Percentiles rank a stretch among this genome's conserved stretches.
Conservation (phyloP, 2,329 filamentous ascomycete genomes). For the Fusarium stilboides region DNA sequence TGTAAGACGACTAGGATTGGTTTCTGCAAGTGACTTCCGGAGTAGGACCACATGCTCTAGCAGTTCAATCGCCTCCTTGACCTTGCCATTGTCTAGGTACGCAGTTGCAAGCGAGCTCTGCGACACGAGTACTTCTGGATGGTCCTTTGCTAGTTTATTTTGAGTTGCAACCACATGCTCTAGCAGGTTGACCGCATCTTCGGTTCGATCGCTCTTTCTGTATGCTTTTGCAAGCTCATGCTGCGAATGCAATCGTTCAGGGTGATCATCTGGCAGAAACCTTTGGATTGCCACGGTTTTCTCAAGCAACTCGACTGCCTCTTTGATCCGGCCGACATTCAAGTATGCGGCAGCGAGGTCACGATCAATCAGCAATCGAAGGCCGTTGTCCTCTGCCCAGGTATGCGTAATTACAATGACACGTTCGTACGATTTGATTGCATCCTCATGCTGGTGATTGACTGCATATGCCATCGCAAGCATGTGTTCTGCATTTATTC, state of each 20-base stretch:
- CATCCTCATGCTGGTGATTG: too few species aligned
- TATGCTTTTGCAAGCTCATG: too few species aligned
- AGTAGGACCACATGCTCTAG: constrained; percentile 10
- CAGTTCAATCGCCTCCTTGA: neutral
- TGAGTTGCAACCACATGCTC: accelerated
- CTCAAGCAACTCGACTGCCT: constrained; percentile 22
- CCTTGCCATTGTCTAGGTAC: neutral
- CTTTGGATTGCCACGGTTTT: neutral
- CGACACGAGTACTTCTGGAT: neutral
- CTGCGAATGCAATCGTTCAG: too few species aligned
- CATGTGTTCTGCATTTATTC: too few species aligned
- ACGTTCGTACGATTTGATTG: too few species aligned
- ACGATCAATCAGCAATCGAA: too few species aligned
- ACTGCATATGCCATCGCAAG: too few species aligned
- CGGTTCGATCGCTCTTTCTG: neutral
- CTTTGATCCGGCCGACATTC: neutral
- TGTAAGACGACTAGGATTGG: neutral
- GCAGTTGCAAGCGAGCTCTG: accelerated
- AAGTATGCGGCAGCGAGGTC: too few species aligned
- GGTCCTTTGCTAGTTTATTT: neutral
- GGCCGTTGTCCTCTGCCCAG: too few species aligned
- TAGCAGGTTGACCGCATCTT: neutral
- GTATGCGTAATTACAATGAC: too few species aligned
- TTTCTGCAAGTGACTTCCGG: neutral
- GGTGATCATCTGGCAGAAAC: too few species aligned